A percentile compares a stretch with the other conserved stretches of the same genome.
Conservation (phyloP, 2,329 filamentous ascomycete genomes). For the Fusarium nanum region DNA sequence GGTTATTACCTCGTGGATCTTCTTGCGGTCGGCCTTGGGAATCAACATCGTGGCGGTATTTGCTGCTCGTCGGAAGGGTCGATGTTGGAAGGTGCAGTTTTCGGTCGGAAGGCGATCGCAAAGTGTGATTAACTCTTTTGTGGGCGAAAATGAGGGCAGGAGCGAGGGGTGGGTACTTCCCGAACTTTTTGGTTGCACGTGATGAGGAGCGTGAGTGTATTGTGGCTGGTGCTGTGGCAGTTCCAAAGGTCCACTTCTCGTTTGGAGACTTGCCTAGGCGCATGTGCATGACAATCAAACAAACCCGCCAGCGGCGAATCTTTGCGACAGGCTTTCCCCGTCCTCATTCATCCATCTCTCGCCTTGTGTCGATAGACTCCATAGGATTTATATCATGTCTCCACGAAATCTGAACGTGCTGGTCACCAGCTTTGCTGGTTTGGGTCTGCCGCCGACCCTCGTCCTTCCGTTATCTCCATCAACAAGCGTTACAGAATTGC, state of each 20-base stretch:
- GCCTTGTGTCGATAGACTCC: neutral
- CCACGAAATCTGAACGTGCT: slow-evolving; percentile 78
- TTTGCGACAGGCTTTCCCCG: slow-evolving; percentile 6
- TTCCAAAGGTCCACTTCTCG: slow-evolving; percentile 14
- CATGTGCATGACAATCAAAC: slow-evolving; percentile 21
- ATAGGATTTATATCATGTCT: slow-evolving; percentile 59
- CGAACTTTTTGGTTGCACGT: slow-evolving; percentile 49
- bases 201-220: slow-evolving; percentile 40
- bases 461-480: slow-evolving; percentile 77
- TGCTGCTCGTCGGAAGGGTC: slow-evolving; percentile 55
- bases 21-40: slow-evolving; percentile 99
- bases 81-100: slow-evolving; percentile 63
- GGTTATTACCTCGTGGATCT: slow-evolving; percentile 84
- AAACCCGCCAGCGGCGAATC: slow-evolving; percentile 13
- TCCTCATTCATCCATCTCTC: neutral
- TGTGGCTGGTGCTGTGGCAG: slow-evolving; percentile 36
- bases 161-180: slow-evolving; percentile 50
- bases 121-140: slow-evolving; percentile 58
- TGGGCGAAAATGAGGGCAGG: slow-evolving; percentile 55
- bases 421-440: slow-evolving; percentile 84
- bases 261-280: neutral
- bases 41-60: slow-evolving; percentile 86
- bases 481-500: slow-evolving; percentile 75
- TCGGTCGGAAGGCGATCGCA: slow-evolving; percentile 52
- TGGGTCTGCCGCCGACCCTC: slow-evolving; percentile 84